Base-by-base conservation (phyloP, 179 eudicot species). In the Beta lomatogona region DNA sequence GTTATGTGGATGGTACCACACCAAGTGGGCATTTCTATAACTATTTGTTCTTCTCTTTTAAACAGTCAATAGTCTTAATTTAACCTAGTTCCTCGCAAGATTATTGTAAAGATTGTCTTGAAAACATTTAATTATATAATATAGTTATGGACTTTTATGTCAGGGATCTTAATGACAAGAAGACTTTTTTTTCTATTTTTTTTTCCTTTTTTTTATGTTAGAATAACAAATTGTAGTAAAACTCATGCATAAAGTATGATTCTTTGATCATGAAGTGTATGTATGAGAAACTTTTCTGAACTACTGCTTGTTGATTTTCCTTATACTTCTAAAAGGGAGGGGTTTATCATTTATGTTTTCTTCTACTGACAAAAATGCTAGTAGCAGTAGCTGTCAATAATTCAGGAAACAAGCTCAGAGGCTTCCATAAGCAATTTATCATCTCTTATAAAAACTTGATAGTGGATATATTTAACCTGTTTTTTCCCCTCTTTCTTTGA, bases 131-230 rank as follows among this genome's bases (percentile, higher is more conserved):
- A 22, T 58, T 52, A 69, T 54, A 36, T 45, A 45, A 44, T 8
- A 63, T 19, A 65, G 55, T 18, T 55, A 67, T 78, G 68, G 76
- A 79, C 63, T 73, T 55, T 71, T 14, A 53, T 85, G 83, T 75
- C 80, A 75, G 41, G 82, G 69, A 55, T 67, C 75, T 81, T 66
- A 64, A 52, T 75, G 83, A 75, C 83, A 66, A 81, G 66, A 5
- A 65, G 45, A 75, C 66, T 18, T 48, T 25, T 48, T 5, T 48
- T 48, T 25, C 28, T 25, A n/a, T 25, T 25, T 25, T 25, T 25
- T 25, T 25, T 25, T 25, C 0, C 1, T 0, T 25, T 25, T 25
- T 25, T 25, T 48, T 5, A 36, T 36, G 52, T 6, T 48, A 48
- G 52, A 48, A 36, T 36, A 36, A 36, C 41, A 36, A 36, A 36